Conservation (phyloP, 1,284 basidiomycete species). For the Moesziomyces aphidis region DNA sequence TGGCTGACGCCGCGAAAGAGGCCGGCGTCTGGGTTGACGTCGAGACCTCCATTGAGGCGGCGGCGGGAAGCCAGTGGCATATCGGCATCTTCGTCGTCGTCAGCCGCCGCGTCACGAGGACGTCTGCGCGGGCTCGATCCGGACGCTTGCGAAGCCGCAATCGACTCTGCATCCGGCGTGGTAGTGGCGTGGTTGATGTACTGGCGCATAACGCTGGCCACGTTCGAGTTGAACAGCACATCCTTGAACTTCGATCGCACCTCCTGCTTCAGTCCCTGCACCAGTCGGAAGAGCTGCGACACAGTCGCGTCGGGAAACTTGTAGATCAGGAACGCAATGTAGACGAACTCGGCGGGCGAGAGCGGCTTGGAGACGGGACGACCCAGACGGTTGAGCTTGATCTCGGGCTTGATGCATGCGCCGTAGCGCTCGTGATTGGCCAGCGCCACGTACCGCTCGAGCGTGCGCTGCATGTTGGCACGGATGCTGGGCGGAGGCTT, state of each 20-base stretch:
- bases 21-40: constrained; percentile 27
- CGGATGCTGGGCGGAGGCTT: constrained; percentile 10
- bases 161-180: constrained; percentile 6
- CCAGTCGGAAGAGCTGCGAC: constrained; percentile 31
- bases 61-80: constrained; percentile 11
- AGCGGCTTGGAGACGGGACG: constrained; percentile 26
- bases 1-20: constrained; percentile 14
- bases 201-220: constrained; percentile 19
- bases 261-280: constrained; percentile 39
- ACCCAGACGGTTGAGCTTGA: constrained; percentile 16
- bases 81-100: constrained; percentile 22
- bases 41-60: constrained; percentile 13
- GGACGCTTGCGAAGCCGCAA: background rate
- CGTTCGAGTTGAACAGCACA: constrained; percentile 36
- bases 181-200: constrained; percentile 28
- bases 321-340: constrained; percentile 40
- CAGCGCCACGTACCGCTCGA: constrained; percentile 39
- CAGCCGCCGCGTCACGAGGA: background rate
- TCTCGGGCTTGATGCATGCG: constrained; percentile 39
- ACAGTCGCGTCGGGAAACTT: constrained; percentile 28
- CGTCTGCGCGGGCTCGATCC: constrained; percentile 7
- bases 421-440: constrained; percentile 42
- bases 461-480: constrained; percentile 20
- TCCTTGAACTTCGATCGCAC: constrained; percentile 49
- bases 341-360: constrained; percentile 51